phyloP scores from a whole-genome alignment of 352 stramenopile species.

The Phytophthora cactorum region DNA sequence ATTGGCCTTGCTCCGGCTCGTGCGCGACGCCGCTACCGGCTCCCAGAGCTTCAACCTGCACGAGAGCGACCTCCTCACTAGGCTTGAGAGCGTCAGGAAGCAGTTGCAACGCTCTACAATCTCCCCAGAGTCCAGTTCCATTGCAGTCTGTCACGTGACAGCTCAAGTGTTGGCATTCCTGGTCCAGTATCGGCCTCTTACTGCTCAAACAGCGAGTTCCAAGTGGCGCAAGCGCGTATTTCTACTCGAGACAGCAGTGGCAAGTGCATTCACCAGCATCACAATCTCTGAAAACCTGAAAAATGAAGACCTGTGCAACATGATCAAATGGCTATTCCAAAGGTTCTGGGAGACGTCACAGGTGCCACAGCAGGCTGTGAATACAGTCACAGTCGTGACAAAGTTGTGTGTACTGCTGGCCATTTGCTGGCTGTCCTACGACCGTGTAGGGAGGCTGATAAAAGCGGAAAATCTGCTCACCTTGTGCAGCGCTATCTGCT shows the following conservation, averaged over 20 bases:
- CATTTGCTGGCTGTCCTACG: slow-evolving; percentile 43
- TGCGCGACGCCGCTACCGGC: slow-evolving; percentile 16
- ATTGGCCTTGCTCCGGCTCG: slow-evolving; percentile 24
- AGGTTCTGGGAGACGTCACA: slow-evolving; percentile 1
- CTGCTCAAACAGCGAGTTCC: slow-evolving; percentile 8
- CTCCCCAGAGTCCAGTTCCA: slow-evolving; percentile 5
- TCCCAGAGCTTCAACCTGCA: slow-evolving; percentile 10
- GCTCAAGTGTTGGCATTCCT: slow-evolving; percentile 31
- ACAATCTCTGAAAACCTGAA: background rate
- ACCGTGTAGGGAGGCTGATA: slow-evolving; percentile 22
- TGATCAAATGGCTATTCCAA: slow-evolving; percentile 30
- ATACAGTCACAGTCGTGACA: slow-evolving; percentile 15
- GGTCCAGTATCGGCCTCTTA: slow-evolving; percentile 19
- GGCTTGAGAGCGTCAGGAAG: slow-evolving; percentile 19
- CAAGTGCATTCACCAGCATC: slow-evolving; percentile 14
- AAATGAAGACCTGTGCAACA: slow-evolving; percentile 24
- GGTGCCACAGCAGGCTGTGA: background rate
- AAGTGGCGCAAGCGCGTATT: slow-evolving; percentile 35
- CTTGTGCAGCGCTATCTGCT: slow-evolving; percentile 21
- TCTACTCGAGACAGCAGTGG: slow-evolving; percentile 31
- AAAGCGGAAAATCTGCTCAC: slow-evolving; percentile 36
- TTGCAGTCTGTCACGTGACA: slow-evolving; percentile 33
- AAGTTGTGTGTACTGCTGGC: slow-evolving; percentile 38
- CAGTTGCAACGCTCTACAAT: slow-evolving; percentile 22
- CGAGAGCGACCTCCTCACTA: slow-evolving; percentile 24